A percentile compares a stretch with the other conserved stretches of the same genome.
These are phyloP conservation scores for Sordariomycetes sp. DNA, from an alignment of 2,329 filamentous ascomycete species.

Conservation along the genomic window DNA sequence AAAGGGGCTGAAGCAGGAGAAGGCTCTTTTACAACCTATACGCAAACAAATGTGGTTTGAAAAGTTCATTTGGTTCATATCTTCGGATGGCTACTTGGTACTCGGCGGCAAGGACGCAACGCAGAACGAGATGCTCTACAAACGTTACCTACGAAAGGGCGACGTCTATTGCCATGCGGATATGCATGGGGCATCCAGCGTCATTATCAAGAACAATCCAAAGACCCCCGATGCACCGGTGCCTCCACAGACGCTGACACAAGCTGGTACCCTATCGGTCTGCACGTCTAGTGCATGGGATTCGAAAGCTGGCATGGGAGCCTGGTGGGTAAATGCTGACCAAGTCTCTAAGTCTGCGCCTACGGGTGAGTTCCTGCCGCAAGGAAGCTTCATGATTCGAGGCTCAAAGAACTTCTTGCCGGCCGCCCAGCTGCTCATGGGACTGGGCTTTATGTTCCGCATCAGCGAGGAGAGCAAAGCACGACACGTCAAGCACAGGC, in stretches of 20 bases:
- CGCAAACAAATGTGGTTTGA: slow-evolving; percentile 90
- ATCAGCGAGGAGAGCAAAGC: slow-evolving; percentile 82
- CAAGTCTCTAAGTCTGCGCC: slow-evolving; percentile 82
- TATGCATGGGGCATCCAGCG: slow-evolving; percentile 70
- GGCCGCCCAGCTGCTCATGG: slow-evolving; percentile 77
- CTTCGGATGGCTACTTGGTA: slow-evolving; percentile 88
- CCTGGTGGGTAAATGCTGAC: slow-evolving; percentile 88
- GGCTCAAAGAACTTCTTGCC: slow-evolving; percentile 89
- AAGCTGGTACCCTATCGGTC: slow-evolving; percentile 79
- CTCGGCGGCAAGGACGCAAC: slow-evolving; percentile 80
- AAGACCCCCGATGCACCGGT: slow-evolving; percentile 75
- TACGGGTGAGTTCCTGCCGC: slow-evolving; percentile 69
- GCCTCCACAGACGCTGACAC: slow-evolving; percentile 80
- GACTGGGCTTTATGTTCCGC: slow-evolving; percentile 79
- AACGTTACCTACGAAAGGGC: slow-evolving; percentile 73
- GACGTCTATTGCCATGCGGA: slow-evolving; percentile 92
- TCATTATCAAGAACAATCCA: slow-evolving; percentile 83
- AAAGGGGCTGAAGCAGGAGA: slow-evolving; percentile 85
- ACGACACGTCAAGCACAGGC: slow-evolving; percentile 64
- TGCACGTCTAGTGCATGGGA: slow-evolving; percentile 90
- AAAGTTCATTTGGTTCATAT: slow-evolving; percentile 93
- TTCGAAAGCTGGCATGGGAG: slow-evolving; percentile 88
- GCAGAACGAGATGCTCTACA: slow-evolving; percentile 90
- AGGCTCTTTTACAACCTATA: slow-evolving; percentile 73
- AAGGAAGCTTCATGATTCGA: slow-evolving; percentile 70